Evolutionary conservation across 495 filamentous ascomycete species (phyloP).

Genomic region (Tuber magnatum): DNA sequence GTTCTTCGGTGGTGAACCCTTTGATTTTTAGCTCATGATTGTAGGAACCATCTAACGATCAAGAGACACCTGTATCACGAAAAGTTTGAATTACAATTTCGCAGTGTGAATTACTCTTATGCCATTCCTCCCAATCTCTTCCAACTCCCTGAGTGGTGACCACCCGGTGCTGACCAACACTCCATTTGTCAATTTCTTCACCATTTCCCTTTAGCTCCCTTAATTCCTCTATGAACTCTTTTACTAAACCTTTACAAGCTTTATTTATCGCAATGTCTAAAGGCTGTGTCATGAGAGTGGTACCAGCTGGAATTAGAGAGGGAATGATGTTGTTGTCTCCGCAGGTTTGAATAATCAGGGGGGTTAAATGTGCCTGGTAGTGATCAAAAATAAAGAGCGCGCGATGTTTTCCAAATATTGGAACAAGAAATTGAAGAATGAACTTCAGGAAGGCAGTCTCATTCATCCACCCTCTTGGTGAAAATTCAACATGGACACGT

Average conservation of each 20-base stretch:
- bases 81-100: too few species aligned
- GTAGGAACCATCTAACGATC: too few species aligned
- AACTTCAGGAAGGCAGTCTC: too few species aligned
- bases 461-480: too few species aligned
- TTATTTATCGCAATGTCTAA: constrained; percentile 5
- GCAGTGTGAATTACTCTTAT: not conserved
- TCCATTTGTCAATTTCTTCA: constrained; percentile 9
- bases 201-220: not conserved
- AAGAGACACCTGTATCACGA: not conserved
- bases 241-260: constrained; percentile 2
- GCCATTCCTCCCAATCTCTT: constrained; percentile 7
- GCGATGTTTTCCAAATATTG: too few species aligned
- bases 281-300: not conserved
- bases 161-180: constrained; percentile 4
- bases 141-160: constrained; percentile 2
- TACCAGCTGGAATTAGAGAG: constrained; percentile 1
- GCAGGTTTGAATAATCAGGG: too few species aligned
- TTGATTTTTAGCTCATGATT: too few species aligned
- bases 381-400: too few species aligned
- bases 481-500: too few species aligned
- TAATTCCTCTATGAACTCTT: not conserved
- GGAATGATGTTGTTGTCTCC: constrained; percentile 7
- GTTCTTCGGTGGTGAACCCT: too few species aligned
- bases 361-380: too few species aligned
- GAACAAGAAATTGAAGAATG: too few species aligned